Evolutionary conservation across 306 rosid species (phyloP).

Genomic region (Cicer bijugum): DNA sequence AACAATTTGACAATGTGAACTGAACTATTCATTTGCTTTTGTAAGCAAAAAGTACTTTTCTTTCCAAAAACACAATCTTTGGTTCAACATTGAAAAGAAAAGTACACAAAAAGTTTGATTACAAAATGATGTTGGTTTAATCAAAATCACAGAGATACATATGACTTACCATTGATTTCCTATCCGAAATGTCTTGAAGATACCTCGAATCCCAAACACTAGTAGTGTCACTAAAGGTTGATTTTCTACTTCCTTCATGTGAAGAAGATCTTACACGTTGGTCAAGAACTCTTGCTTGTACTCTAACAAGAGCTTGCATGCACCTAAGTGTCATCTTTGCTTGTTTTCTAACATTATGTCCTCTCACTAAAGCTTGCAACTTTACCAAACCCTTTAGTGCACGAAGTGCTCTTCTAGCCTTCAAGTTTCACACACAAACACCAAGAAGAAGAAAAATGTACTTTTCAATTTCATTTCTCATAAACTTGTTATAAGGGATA

Average conservation of each 20-base stretch:
- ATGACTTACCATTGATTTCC: constrained; percentile 73
- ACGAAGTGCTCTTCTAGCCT: constrained; percentile 95
- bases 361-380: constrained; percentile 94
- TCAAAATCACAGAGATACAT: not conserved
- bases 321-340: constrained; percentile 92
- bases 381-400: constrained; percentile 94
- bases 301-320: constrained; percentile 94
- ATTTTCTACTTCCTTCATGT: constrained; percentile 80
- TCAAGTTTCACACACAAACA: not conserved
- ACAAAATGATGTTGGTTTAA: constrained; percentile 16
- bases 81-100: constrained; percentile 23
- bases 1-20: not conserved
- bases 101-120: constrained; percentile 16
- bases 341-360: constrained; percentile 93
- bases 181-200: constrained; percentile 79
- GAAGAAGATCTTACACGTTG: constrained; percentile 78
- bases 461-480: not conserved
- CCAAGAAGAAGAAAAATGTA: constrained; percentile 2
- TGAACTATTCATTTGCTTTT: constrained; percentile 29
- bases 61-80: constrained; percentile 10
- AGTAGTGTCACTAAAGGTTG: constrained; percentile 75
- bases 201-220: constrained; percentile 75
- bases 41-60: constrained; percentile 39
- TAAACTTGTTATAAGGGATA: not conserved
- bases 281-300: constrained; percentile 86